A percentile compares a stretch with the other conserved stretches of the same genome.
Evolutionary conservation across 768 basidiomycete genomes (phyloP).

Genomic region (Xerocomellus intermedius): DNA sequence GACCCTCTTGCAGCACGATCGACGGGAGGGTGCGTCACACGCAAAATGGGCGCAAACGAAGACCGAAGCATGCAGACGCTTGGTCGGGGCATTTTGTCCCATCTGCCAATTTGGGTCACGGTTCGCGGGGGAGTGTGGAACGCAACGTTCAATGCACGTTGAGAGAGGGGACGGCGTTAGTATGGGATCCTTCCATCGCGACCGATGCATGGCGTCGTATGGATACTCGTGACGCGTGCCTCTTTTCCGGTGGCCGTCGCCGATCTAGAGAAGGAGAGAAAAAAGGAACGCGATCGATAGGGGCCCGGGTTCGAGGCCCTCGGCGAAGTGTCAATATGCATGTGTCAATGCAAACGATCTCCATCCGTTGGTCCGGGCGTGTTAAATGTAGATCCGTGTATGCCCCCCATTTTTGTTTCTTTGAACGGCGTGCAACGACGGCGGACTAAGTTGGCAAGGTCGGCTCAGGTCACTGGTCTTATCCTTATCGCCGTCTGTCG

Average conservation of each 20-base stretch:
- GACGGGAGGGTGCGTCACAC: background rate
- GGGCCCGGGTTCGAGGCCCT: background rate
- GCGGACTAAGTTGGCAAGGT: background rate
- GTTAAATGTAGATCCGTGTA: background rate
- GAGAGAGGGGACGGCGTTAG: no score
- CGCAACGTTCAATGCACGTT: background rate
- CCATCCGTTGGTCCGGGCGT: background rate
- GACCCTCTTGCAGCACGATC: background rate
- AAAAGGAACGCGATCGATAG: background rate
- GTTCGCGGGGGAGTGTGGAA: no score
- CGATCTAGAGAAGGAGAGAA: background rate
- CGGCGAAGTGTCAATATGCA: background rate
- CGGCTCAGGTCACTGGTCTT: background rate
- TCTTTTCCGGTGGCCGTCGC: no score
- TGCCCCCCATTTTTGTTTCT: background rate
- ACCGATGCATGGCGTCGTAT: background rate
- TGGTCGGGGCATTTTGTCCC: background rate
- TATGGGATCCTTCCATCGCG: no score
- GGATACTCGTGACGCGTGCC: background rate
- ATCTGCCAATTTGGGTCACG: no score
- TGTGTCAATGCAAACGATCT: background rate
- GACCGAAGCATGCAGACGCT: background rate
- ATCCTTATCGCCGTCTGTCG: background rate
- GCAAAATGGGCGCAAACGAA: background rate
- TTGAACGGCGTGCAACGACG: background rate